These are phyloP conservation scores for Coemansia sp. DNA, from an alignment of 371 early-diverging fungal genomes.

Conservation along the genomic window DNA sequence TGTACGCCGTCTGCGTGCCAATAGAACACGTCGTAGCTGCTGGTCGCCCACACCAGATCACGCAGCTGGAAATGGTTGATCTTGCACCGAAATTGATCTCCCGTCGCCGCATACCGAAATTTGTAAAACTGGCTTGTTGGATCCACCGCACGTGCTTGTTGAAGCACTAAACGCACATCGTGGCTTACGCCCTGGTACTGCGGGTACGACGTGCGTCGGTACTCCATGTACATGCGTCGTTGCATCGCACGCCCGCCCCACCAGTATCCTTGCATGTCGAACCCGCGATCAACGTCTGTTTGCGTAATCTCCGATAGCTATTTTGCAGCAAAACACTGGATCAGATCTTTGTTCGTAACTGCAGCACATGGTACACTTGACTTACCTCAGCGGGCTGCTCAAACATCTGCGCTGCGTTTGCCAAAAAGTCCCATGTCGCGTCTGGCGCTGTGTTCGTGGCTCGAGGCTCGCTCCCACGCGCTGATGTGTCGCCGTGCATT, in stretches of 20 bases:
- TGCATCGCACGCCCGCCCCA: slow-evolving; percentile 37
- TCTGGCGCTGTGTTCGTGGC: neutral
- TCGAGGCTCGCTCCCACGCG: too few relatives aligned
- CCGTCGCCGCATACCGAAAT: slow-evolving; percentile 52
- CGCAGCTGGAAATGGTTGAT: slow-evolving; percentile 74
- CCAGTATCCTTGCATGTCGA: slow-evolving; percentile 40
- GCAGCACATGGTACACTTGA: too few relatives aligned
- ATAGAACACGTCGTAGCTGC: slow-evolving; percentile 64
- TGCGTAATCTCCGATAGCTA: slow-evolving; percentile 22
- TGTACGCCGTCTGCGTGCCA: slow-evolving; percentile 58
- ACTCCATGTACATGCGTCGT: slow-evolving; percentile 32
- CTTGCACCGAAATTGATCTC: slow-evolving; percentile 40
- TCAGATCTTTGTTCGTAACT: neutral
- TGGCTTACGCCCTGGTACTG: slow-evolving; percentile 34
- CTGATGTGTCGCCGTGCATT: neutral
- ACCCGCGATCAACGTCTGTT: slow-evolving; percentile 26
- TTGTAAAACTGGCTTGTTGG: slow-evolving; percentile 29
- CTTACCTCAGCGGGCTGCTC: slow-evolving; percentile 29
- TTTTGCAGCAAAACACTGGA: too few relatives aligned
- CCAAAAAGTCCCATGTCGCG: slow-evolving; percentile 34
- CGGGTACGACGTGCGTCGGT: slow-evolving; percentile 35
- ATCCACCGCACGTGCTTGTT: slow-evolving; percentile 19
- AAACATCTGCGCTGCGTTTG: slow-evolving; percentile 39
- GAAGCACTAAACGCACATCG: slow-evolving; percentile 24
- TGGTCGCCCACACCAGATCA: slow-evolving; percentile 70